Base-by-base conservation (phyloP, 352 stramenopile genomes). In the Phytophthora lateralis region DNA sequence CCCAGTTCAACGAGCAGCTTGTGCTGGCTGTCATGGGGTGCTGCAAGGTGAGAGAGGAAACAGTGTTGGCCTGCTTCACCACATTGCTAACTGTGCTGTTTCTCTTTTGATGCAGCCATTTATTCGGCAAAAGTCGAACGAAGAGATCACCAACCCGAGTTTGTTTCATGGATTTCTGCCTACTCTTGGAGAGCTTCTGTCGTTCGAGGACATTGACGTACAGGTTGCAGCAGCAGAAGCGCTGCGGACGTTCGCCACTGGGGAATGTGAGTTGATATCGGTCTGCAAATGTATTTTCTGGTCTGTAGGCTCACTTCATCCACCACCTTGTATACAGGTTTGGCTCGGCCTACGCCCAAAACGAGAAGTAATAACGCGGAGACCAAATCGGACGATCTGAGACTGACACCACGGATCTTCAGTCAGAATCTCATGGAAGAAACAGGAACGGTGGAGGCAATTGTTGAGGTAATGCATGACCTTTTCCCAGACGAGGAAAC, bases 391-490 rank as follows among this genome's bases (percentile, higher is more conserved):
- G 75, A 91, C 20, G 84, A 93, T 46, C 63, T 89, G 14, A 79
- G 84, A 14, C 41, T 88, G 10, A 76, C 82, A 6, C 82, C 82
- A 7, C 71, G 78, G 0, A 73, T 85, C 14, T 85, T 88, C 27
- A 88, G 79, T 30, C 82, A 88, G 34, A 90, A 87, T 27, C 49
- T 91, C 11, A 63, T 93, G 62, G 80, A 89, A 48, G 76, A 90
- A 45, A 90, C 79, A 0, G 76, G 80, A 8, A 66, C 74, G 1
- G 75, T 89, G 2, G 78, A 91, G 32, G 65, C 73, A 6, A 75
- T 91, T 51, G 76, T 91, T 24, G 66, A 60, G 0, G 78, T 88
- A 4, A 72, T 91, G 52, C 82, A 89, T 47, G 75, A 88, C 35
- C 50, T 93, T 8, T 90, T 93, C n/a, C 76, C 80, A 7, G 78